Evolutionary conservation across 2,329 filamentous ascomycete genomes (phyloP).

Genomic region (Clarireedia hainanense): DNA sequence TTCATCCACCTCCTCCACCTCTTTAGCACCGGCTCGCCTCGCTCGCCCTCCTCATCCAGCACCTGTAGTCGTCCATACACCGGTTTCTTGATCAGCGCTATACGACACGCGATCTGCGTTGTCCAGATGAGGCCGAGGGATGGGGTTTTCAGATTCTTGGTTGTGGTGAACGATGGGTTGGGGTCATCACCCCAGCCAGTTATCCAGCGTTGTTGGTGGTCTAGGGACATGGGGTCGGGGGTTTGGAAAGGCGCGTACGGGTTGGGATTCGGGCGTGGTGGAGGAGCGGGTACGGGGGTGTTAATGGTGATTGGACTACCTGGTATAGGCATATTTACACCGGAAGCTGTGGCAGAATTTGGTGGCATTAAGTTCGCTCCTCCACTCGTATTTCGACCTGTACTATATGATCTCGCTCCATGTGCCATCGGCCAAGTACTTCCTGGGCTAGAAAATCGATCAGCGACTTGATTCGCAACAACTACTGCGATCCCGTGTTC

Average conservation of each 20-base stretch:
- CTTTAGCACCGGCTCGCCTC: constrained; percentile 40
- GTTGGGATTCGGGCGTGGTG: neutral
- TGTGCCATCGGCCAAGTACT: constrained; percentile 9
- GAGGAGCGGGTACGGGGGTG: too few relatives aligned
- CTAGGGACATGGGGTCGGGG: constrained; percentile 58
- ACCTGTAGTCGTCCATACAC: constrained; percentile 34
- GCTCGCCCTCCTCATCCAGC: constrained; percentile 31
- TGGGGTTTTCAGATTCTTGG: constrained; percentile 64
- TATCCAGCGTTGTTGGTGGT: constrained; percentile 91
- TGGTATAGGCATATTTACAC: constrained; percentile 15
- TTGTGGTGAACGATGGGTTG: constrained; percentile 18
- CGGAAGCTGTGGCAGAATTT: constrained; percentile 18
- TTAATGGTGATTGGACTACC: neutral
- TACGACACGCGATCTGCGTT: constrained; percentile 75
- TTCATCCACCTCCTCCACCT: constrained; percentile 73
- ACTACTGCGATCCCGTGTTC: constrained; percentile 74
- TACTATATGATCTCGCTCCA: too few relatives aligned
- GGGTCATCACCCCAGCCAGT: constrained; percentile 84
- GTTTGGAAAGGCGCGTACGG: constrained; percentile 19
- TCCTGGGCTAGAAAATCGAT: constrained; percentile 53
- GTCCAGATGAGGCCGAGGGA: constrained; percentile 85
- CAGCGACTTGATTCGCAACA: constrained; percentile 90
- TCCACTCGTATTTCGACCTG: neutral
- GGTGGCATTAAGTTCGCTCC: constrained; percentile 14
- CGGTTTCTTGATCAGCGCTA: constrained; percentile 71